Conservation (phyloP, 2,329 filamentous ascomycete genomes). For the Colletotrichum graminicola region DNA sequence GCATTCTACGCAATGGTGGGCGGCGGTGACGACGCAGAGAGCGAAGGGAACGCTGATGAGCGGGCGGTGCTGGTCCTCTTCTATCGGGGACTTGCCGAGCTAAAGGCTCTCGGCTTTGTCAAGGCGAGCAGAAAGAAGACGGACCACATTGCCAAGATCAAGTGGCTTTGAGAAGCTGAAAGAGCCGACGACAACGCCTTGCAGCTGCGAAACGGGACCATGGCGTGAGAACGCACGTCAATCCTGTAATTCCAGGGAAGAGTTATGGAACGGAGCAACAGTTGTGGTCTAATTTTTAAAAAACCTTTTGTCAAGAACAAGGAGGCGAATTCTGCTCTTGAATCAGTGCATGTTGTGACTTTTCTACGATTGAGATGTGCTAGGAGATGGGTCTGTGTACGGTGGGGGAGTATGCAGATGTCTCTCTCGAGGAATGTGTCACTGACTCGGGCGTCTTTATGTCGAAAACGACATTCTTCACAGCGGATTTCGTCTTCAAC, state of each 20-base stretch:
- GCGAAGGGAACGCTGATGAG: conserved; percentile 62
- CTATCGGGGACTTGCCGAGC: conserved; percentile 86
- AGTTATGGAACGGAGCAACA: not conserved
- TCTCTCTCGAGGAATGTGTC: conserved; percentile 12
- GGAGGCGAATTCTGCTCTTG: not conserved
- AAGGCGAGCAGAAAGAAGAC: conserved; percentile 92
- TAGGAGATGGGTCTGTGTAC: not conserved
- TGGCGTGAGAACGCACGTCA: conserved; percentile 20
- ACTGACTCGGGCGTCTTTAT: conserved; percentile 22
- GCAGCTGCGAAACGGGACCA: conserved; percentile 22
- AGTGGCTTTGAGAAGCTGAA: conserved; percentile 69
- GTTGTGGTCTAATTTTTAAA: not conserved
- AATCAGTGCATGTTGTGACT: not conserved
- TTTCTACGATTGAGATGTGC: not conserved
- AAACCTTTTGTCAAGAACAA: conserved; percentile 11
- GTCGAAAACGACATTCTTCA: conserved; percentile 13
- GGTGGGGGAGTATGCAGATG: not conserved
- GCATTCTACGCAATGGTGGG: conserved; percentile 77
- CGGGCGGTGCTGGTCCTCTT: conserved; percentile 78
- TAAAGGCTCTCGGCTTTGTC: conserved; percentile 87
- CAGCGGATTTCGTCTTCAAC: conserved; percentile 5
- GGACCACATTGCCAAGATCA: conserved; percentile 92
- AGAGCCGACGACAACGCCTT: conserved; percentile 26
- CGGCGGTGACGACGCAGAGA: conserved; percentile 49
- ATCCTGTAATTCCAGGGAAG: not conserved